Base-by-base conservation (phyloP, 2,329 filamentous ascomycete species). In the Fusarium chuoi region DNA sequence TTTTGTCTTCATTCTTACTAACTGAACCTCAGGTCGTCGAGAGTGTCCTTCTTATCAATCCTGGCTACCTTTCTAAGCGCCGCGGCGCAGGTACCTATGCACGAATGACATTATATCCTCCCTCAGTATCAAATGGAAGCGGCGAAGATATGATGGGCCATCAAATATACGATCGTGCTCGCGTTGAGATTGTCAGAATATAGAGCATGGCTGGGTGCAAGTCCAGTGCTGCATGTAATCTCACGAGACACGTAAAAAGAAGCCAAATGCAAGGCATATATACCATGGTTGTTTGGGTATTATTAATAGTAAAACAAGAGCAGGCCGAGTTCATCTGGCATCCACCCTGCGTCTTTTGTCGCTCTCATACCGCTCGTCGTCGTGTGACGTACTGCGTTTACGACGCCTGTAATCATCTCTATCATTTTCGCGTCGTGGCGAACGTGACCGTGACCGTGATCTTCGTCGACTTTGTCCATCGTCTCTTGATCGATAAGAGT, bases 21-120 rank as follows among this genome's bases (percentile, higher is more conserved):
- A 79, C 63, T 28, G 17, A 41, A 42, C 36, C 41, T 26, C 39
- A 98, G 95, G 94, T 98, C 46, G 91, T 98, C 17, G 94, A 98
- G 79, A 94, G 92, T 75, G 95, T 98, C 1, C 83, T 98, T 12
- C 91, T 95, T 18, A 92, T 99, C 78, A 99, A 99, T 81, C 96
- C 96, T 0, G 96, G 96, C 10, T 92, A 90, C 56, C 84, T 98
- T 39, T 96, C 94, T 22, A 98, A 97, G 83, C 90, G 93, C 64
- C 91, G 91, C 67, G 95, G 92, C 3, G 88, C 95, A 1, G 96
- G 96, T 11, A 98, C 95, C 2, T 98, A 93, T 81, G 94, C 94
- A 2, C 91, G 92, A 57, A 89, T 99, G 87, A 90, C 90, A 26
- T 84, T 98, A 12, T 88, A 93, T 72, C 91, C 93, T 5, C 89